Evolutionary conservation across 2,329 filamentous ascomycete species (phyloP), one percentile per base, ranked within the genome.

Genomic region (Lecanosticta acicola): DNA sequence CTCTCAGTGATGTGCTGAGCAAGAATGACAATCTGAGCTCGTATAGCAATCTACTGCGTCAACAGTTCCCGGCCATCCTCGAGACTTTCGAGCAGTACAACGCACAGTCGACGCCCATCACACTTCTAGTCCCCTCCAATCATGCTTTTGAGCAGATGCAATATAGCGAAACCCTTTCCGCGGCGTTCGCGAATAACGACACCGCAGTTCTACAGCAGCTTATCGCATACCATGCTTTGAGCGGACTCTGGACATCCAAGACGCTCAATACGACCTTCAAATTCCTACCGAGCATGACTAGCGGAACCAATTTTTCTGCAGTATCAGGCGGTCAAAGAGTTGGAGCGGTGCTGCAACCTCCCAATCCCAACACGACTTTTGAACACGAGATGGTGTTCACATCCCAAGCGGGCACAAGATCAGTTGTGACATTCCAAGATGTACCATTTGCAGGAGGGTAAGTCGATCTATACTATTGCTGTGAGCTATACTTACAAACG

Each of bases 311-410:
- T 17, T 77, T 68, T 61, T 72, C 68, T 29, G 76, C 75, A 56
- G 72, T 78, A 32, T 72, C 72, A 3, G 65, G 64, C 34, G 75
- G 76, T 2, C 74, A 78, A 53, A 68, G 68, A 43, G 68, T 78
- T 18, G 64, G 72, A 45, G 61, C 75, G 46, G 43, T 19, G 17
- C 35, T 45, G 39, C 43, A n/a, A 40, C 44, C 29, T 34, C 32
- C 8, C 14, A 18, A 19, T 50, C 38, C 26, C 24, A 50, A 41
- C 46, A 24, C 37, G 17, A 39, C 18, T n/a, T 21, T 24, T 39
- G 37, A 39, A 19, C 21, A 39, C 24, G 44, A 46, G 26, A 72
- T 55, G 59, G 63, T 72, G 24, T 68, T 71, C 46, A 64, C 65
- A 4, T 68, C 65, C 14, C 68, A 68, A 3, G 45, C 63, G 35